Conservation (phyloP, 2,329 filamentous ascomycete species). For the Leptoxyphium fumago region DNA sequence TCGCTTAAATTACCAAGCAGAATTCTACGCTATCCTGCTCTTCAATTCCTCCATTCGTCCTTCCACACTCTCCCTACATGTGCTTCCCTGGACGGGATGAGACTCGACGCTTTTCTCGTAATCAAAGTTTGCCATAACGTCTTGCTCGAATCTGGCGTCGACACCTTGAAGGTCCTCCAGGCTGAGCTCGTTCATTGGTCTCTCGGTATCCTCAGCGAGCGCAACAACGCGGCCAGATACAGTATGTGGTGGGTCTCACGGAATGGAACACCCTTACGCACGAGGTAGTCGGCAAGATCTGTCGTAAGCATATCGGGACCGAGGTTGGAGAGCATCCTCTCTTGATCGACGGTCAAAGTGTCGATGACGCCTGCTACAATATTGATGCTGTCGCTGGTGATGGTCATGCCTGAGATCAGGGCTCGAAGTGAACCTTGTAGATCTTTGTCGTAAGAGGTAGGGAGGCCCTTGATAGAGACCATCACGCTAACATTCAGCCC, state of each 20-base stretch:
- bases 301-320: constrained; percentile 69
- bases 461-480: constrained; percentile 55
- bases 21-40: background rate
- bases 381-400: constrained; percentile 58
- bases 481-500: constrained; percentile 64
- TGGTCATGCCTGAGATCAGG: constrained; percentile 65
- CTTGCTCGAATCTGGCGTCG: constrained; percentile 50
- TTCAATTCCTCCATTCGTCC: background rate
- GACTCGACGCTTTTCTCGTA: constrained; percentile 38
- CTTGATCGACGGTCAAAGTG: constrained; percentile 50
- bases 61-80: background rate
- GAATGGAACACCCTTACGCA: constrained; percentile 53
- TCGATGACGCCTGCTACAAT: constrained; percentile 65
- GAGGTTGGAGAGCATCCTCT: constrained; percentile 61
- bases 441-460: constrained; percentile 62
- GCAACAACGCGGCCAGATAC: constrained; percentile 55
- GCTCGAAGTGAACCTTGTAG: constrained; percentile 68
- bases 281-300: constrained; percentile 49
- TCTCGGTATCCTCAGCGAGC: constrained; percentile 46
- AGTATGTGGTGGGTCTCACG: constrained; percentile 62
- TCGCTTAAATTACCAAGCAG: too few relatives aligned
- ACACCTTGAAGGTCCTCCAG: constrained; percentile 49
- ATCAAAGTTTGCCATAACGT: constrained; percentile 54
- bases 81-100: background rate
- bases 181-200: constrained; percentile 52